Conservation (phyloP, 345 rosid genomes). For the Brassica incana region DNA sequence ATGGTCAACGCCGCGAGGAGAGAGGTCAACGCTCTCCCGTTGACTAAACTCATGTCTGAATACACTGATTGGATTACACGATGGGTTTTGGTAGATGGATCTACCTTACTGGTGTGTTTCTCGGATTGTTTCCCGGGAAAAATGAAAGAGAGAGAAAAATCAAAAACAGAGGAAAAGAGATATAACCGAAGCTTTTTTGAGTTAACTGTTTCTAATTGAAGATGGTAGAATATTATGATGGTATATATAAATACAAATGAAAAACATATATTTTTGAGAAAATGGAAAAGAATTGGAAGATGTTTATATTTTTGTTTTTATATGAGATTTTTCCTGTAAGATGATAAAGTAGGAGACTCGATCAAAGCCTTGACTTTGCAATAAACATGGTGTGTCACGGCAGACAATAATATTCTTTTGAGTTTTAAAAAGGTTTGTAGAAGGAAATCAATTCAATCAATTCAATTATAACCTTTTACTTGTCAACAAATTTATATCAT, state of each 20-base stretch:
- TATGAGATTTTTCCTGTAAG: not conserved
- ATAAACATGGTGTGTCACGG: conserved; percentile 11
- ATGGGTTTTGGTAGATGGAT: conserved; percentile 11
- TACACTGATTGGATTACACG: not conserved
- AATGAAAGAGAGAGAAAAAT: conserved; percentile 10
- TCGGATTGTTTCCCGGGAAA: not conserved
- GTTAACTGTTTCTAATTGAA: conserved; percentile 27
- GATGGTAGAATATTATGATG: conserved; percentile 20
- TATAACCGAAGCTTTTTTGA: conserved; percentile 2
- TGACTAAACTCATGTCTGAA: conserved; percentile 28
- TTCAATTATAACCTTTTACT: not conserved
- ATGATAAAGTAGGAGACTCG: conserved; percentile 10
- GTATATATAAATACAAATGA: conserved; percentile 11
- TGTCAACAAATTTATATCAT: not conserved
- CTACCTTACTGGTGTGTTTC: not conserved
- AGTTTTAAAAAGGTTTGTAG: not conserved
- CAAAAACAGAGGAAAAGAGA: conserved; percentile 14
- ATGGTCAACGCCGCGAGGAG: conserved; percentile 38
- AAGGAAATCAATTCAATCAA: not conserved
- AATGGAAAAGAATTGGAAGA: conserved; percentile 25
- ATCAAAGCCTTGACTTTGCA: conserved; percentile 11
- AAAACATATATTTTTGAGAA: not conserved
- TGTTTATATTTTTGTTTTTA: conserved; percentile 31
- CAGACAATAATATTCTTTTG: not conserved
- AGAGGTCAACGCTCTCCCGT: conserved; percentile 17